phyloP scores from a whole-genome alignment of 768 basidiomycete genomes.

The Mycena pura region DNA sequence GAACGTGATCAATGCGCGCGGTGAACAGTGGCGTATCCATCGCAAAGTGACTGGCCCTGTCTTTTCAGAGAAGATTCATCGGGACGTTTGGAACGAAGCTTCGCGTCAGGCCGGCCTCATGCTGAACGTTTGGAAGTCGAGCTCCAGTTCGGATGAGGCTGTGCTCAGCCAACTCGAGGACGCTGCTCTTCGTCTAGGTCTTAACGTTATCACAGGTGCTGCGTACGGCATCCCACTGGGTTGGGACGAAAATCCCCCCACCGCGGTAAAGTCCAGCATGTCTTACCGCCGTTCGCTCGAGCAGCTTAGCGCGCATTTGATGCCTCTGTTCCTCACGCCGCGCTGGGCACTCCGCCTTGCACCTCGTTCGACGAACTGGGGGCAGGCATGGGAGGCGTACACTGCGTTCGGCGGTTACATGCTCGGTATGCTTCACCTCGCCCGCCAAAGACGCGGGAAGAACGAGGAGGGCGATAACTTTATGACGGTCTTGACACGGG shows the following conservation, averaged over 20 bases:
- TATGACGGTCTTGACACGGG: slow-evolving; percentile 8
- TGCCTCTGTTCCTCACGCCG: slow-evolving; percentile 18
- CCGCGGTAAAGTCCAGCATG: background rate
- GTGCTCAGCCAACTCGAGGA: background rate
- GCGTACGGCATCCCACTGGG: slow-evolving; percentile 15
- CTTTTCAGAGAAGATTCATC: slow-evolving; percentile 18
- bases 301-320: slow-evolving; percentile 15
- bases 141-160: background rate
- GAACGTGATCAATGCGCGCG: slow-evolving; percentile 20
- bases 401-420: slow-evolving; percentile 22
- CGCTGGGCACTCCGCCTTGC: slow-evolving; percentile 4
- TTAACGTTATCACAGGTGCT: slow-evolving; percentile 17
- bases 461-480: slow-evolving; percentile 8
- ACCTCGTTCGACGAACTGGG: slow-evolving; percentile 2
- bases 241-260: slow-evolving; percentile 10
- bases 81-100: slow-evolving; percentile 13
- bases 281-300: slow-evolving; percentile 15
- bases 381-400: slow-evolving; percentile 18
- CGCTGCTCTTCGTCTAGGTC: slow-evolving; percentile 8
- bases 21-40: slow-evolving; percentile 20
- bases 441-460: background rate
- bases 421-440: slow-evolving; percentile 15
- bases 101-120: slow-evolving; percentile 5
- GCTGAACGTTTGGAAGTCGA: slow-evolving; percentile 2
- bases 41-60: slow-evolving; percentile 19